Evolutionary conservation across 352 stramenopile species (phyloP).

Genomic region (Aphanomyces cochlioides): DNA sequence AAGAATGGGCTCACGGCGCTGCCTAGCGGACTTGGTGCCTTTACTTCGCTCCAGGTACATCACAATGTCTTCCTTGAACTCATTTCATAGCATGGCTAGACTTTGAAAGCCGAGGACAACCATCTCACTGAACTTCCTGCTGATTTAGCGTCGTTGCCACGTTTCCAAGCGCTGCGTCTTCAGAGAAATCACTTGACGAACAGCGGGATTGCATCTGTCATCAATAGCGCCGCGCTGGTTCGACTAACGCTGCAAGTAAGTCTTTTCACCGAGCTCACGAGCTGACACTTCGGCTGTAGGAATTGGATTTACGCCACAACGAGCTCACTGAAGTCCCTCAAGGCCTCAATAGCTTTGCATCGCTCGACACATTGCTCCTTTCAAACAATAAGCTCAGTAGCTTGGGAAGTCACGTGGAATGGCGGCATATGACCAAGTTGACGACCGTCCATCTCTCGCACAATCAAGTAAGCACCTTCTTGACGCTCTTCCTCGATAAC

Average conservation of each 20-base stretch:
- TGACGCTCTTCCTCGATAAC: too few relatives aligned
- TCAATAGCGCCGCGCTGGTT: slow-evolving; percentile 32
- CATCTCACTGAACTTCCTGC: slow-evolving; percentile 45
- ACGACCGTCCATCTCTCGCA: slow-evolving; percentile 60
- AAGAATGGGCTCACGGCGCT: slow-evolving; percentile 61
- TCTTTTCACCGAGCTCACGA: neutral
- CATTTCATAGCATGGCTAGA: slow-evolving; percentile 35
- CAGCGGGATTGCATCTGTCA: slow-evolving; percentile 44
- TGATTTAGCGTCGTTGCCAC: slow-evolving; percentile 46
- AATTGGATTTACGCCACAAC: slow-evolving; percentile 77
- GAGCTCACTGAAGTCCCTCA: slow-evolving; percentile 44
- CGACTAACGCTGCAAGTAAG: slow-evolving; percentile 35
- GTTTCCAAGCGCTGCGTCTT: slow-evolving; percentile 57
- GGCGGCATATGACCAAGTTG: slow-evolving; percentile 54
- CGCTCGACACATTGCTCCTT: slow-evolving; percentile 61
- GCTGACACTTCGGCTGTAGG: slow-evolving; percentile 35
- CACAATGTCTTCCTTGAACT: neutral
- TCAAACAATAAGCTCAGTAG: slow-evolving; percentile 61
- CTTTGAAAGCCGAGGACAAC: slow-evolving; percentile 71
- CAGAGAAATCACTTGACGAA: slow-evolving; percentile 67
- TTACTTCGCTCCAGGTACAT: slow-evolving; percentile 39
- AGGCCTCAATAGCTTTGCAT: slow-evolving; percentile 43
- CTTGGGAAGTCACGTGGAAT: slow-evolving; percentile 50
- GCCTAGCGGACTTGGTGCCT: slow-evolving; percentile 42
- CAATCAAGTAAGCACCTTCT: slow-evolving; percentile 47